Evolutionary conservation across 2,329 filamentous ascomycete genomes (phyloP), one percentile per base, ranked within the genome.

Genomic region (Talaromyces sp.): DNA sequence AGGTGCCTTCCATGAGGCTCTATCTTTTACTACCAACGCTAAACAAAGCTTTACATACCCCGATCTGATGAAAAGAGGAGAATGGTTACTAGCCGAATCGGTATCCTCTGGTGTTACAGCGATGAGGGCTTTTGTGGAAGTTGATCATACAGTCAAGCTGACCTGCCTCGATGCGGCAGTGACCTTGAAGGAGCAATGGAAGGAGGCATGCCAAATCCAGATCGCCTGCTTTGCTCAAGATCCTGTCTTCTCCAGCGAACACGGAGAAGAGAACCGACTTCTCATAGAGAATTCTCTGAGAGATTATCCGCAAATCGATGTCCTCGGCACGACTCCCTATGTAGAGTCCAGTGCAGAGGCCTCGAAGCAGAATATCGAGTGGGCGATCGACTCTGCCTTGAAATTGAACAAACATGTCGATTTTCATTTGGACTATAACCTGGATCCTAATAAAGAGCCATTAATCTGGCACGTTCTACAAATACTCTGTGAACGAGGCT

Each of bases 171-270:
- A 81, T 36, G 82, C 81, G 2, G 86, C 83, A 0, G 65, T 85
- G 22, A 71, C 70, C 29, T 74, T 90, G 42, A 86, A 85, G 67
- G 61, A 75, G 2, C 72, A 80, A 47, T 86, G 83, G 65, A 65
- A 69, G 10, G 74, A 78, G 17, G 70, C 75, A 7, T 82, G 86
- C 55, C 72, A 81, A 6, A 70, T 90, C 4, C 87, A 90, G 67
- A 79, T 91, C 3, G 89, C 85, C 61, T 82, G 81, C 1, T 90
- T 90, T 70, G 87, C 87, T 6, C 87, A 90, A 63, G 81, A 89
- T 49, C 83, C 86, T 2, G 74, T 90, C 4, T 86, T 87, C 65
- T 85, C 84, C 1, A 77, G 79, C 2, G 75, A 80, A 40, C 65
- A 75, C 17, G 82, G 80, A 14, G 70, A 73, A 1, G 67, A 77